Base-by-base conservation (phyloP, 139 green algal genomes). In the Picochlorum sp. region DNA sequence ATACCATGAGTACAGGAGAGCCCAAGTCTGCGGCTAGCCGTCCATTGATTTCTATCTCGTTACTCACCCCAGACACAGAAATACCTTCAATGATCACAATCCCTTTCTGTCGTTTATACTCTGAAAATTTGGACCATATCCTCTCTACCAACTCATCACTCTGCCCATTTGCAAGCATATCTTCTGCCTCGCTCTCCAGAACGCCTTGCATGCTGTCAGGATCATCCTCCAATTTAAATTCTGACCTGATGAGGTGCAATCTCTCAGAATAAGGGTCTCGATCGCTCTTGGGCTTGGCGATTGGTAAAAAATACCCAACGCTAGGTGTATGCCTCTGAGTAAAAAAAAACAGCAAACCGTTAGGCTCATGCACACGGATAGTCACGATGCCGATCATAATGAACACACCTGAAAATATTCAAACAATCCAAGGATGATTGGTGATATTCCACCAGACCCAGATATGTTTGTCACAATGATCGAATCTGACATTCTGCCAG, bases 1-100 rank as follows among this genome's bases (percentile, higher is more conserved):
- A 52, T 51, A 78, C 82, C 74, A 90, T 79, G 9, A 90, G 66
- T 44, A 88, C 78, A 10, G 80, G 80, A 3, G 73, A 37, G 34
- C 63, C 61, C 21, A 90, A 47, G 6, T 82, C 68, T 4, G 75
- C 67, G 3, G 82, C 82, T 16, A 89, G 57, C 11, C 49, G 52
- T 2, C 57, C 72, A 37, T 81, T 76, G n/a, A 83, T 59, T 50
- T 79, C 76, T 37, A 72, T 45, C 18, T 65, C 57, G 44, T 77
- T 76, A 47, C 26, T 66, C 7, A 73, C 57, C 10, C 64, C 66
- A 28, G 62, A 59, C 21, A 80, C 54, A 51, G 76, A 73, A 47
- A 73, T 55, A 16, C 79, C 81, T 44, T 83, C 75, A 16, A 87
- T n/a, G 0, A 90, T 30, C n/a, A 87, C 72, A 45, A 88, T 24